phyloP scores from a whole-genome alignment of 331 rosid species.

The Quercus tomentella region DNA sequence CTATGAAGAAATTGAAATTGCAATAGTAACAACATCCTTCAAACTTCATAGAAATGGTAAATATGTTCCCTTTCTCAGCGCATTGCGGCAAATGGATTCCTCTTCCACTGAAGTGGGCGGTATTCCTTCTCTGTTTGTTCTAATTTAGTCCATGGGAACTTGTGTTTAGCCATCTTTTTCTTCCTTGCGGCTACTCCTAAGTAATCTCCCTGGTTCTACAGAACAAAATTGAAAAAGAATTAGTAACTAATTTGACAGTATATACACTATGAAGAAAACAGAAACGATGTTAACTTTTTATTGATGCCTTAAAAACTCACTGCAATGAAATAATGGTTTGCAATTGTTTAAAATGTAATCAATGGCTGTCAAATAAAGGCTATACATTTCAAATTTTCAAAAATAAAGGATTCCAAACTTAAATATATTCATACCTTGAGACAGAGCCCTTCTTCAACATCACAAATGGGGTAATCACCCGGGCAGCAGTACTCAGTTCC shows the following conservation, averaged over 20 bases:
- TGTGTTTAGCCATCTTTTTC: constrained; percentile 54
- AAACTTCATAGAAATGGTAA: background rate
- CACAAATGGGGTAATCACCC: constrained; percentile 65
- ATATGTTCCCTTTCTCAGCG: constrained; percentile 22
- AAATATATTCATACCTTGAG: constrained; percentile 41
- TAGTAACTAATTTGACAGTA: too few relatives aligned
- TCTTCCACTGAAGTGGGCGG: constrained; percentile 40
- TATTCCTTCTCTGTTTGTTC: constrained; percentile 37
- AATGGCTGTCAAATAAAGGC: background rate
- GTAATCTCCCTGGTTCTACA: constrained; percentile 49
- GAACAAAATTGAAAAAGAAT: constrained; percentile 2
- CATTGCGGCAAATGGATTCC: constrained; percentile 53
- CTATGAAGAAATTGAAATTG: background rate
- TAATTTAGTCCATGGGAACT: constrained; percentile 61
- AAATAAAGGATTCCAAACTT: background rate
- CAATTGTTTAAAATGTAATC: background rate
- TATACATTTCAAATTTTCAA: background rate
- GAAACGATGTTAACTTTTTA: background rate
- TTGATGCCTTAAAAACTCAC: background rate
- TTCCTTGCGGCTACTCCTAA: constrained; percentile 66
- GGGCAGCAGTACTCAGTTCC: constrained; percentile 77
- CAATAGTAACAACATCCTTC: constrained; percentile 9
- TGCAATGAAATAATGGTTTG: too few relatives aligned
- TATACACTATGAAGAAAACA: too few relatives aligned
- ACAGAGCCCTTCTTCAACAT: constrained; percentile 51